Base-by-base conservation (phyloP, 2,329 filamentous ascomycete genomes). In the Penicillium sp. region DNA sequence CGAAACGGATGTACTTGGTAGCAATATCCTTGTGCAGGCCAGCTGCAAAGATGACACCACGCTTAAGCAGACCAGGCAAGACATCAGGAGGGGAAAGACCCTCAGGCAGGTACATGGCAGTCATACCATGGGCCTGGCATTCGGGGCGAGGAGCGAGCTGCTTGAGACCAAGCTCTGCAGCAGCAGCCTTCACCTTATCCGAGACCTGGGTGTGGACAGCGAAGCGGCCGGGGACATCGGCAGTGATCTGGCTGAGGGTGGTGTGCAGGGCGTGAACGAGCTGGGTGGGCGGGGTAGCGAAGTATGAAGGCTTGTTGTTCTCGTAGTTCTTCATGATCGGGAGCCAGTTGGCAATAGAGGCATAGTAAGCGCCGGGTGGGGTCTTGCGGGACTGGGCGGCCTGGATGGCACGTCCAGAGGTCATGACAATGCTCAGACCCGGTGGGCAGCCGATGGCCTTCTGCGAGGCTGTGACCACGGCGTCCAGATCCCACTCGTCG, bases 271-370 rank as follows among this genome's bases (percentile, higher is more conserved):
- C 94, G 75, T 89, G 93, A 64, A 99, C 82, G 47, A 99, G 84
- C 76, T 99, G 94, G 13, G 94, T 94, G 4, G 92, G 91, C 0
- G 94, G 94, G 1, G 94, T 99, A 35, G 94, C 94, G 70, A 99
- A 99, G 81, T 99, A 99, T 2, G 91, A 96, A 35, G 94, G 85
- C 79, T 97, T 99, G 80, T 92, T 91, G 61, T 91, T 90, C 79
- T 99, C 94, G 76, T 99, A 99, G 78, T 97, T 97, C 78, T 94
- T 86, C 93, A 99, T 97, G 75, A 99, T 94, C 43, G 93, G 93
- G 53, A 92, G 79, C 94, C 94, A 99, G 78, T 97, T 97, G 81
- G 91, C 92, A 81, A 97, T 90, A 11, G 90, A 96, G 51, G 90
- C 92, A 75, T 97, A 99, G 82, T 97, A 99, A 19, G 91, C 89